Base-by-base conservation (phyloP, 306 rosid genomes). In the Quillaja saponaria region DNA sequence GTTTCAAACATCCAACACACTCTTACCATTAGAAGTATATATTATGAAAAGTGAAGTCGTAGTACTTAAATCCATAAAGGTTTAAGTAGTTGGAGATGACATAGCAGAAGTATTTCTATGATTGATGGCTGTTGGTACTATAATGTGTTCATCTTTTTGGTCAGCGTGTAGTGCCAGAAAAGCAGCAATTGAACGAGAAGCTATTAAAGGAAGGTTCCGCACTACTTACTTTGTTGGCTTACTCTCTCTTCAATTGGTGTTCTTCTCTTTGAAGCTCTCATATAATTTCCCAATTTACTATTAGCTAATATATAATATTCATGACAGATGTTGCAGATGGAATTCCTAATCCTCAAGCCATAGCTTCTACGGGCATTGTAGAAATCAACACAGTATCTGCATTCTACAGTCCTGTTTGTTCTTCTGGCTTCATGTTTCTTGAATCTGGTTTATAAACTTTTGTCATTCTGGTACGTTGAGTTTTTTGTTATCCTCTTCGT, bases 101-200 rank as follows among this genome's bases (percentile, higher is more conserved):
- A 68, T 85, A 78, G 97, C 99, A 0, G 99, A 94, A 83, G 96
- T 89, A 61, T 87, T 94, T 82, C 81, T 89, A 45, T 89, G 99
- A 97, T 35, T 94, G 77, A 87, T 94, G 91, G 96, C 96, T 13
- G 95, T 89, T 4, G 86, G 94, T 67, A 89, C 96, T 59, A 85
- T 94, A 69, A 71, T 87, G 64, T 85, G 97, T 67, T 88, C 99
- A 38, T 94, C 99, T 49, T 94, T 74, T 80, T 94, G 99, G 99
- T 89, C 99, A 50, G 97, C 99, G 2, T 89, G 96, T 89, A 80
- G 84, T 48, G 73, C 95, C 47, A 74, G 90, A 66, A 86, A 94
- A 85, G 87, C 90, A 41, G 81, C 82, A 42, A 58, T 80, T 56
- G 97, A 94, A 78, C 84, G 76, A 0, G 63, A 89, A 73, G 75